phyloP scores from a whole-genome alignment of 2,329 filamentous ascomycete species.

The Neofusicoccum cordaticola region DNA sequence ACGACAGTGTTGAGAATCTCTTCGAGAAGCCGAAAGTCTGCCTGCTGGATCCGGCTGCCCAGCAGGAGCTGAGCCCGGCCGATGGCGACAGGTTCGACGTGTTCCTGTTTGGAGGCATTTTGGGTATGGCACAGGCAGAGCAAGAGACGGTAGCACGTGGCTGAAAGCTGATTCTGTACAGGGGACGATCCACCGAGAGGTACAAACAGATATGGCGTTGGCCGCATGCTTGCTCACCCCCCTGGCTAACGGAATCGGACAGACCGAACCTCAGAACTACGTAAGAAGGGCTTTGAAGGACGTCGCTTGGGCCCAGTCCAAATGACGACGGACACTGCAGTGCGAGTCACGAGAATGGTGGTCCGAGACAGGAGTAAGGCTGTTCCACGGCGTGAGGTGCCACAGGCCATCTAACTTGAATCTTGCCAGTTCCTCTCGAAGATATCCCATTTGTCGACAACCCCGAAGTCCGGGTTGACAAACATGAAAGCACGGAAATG shows the following conservation, averaged over 20 bases:
- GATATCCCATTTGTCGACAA: slow-evolving; percentile 81
- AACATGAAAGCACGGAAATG: slow-evolving; percentile 95
- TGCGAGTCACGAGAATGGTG: slow-evolving; percentile 86
- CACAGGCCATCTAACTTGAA: slow-evolving; percentile 7
- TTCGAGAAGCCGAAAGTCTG: slow-evolving; percentile 79
- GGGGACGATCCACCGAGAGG: slow-evolving; percentile 92
- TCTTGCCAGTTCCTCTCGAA: slow-evolving; percentile 65
- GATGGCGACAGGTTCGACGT: slow-evolving; percentile 82
- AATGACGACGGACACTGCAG: slow-evolving; percentile 98
- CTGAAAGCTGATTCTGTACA: slow-evolving; percentile 40
- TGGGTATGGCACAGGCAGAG: slow-evolving; percentile 58
- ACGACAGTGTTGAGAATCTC: slow-evolving; percentile 76
- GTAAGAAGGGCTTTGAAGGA: slow-evolving; percentile 88
- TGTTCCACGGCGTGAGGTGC: neutral
- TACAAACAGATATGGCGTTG: slow-evolving; percentile 42
- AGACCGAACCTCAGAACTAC: slow-evolving; percentile 94
- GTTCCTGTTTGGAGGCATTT: slow-evolving; percentile 93
- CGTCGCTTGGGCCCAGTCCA: slow-evolving; percentile 86
- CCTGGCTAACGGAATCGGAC: slow-evolving; percentile 23
- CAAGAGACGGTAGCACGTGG: neutral
- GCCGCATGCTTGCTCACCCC: too few relatives aligned
- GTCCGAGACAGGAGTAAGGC: slow-evolving; percentile 76
- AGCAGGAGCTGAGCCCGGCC: slow-evolving; percentile 75
- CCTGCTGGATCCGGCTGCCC: slow-evolving; percentile 81
- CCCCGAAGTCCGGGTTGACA: slow-evolving; percentile 84